Base-by-base conservation (phyloP, 2,329 filamentous ascomycete genomes). In the Alternaria triticimaculans region DNA sequence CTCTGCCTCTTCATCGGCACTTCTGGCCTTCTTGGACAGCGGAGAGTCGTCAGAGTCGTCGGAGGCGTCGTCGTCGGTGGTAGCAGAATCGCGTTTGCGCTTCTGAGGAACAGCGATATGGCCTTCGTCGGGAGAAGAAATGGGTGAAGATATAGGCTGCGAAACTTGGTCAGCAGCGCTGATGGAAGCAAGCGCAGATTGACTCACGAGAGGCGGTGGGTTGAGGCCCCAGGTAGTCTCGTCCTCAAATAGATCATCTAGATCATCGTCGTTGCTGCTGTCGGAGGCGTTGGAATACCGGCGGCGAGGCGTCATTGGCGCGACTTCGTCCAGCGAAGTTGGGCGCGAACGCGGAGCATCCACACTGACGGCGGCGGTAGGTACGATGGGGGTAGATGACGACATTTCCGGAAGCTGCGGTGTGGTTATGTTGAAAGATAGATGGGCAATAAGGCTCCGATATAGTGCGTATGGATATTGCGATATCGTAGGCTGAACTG, bases 121-220 rank as follows among this genome's bases (percentile, higher is more conserved):
- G 33, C 15, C n/a, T 4, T n/a, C 15, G 15, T 48, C 23, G 0
- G 4, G 9, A 11, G 3, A 25, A 14, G 45, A 48, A 2, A 23
- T 25, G 0, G 44, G 44, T 14, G 23, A 26, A 11, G 14, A 25
- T 4, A 5, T 12, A 20, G 48, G 48, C 48, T 50, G 15, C 10
- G n/a, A 10, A 30, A 0, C 2, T 28, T 1, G 3, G 6, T 50
- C 15, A 20, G 48, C 21, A 9, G 26, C 15, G 1, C 0, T 50
- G 18, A 9, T 3, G 14, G 0, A 2, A 15, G 48, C n/a, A 6
- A n/a, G 25, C n/a, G 4, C 6, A 6, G n/a, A 9, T n/a, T 0
- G 33, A 50, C 26, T 21, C 28, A 50, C 48, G 3, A 50, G 15
- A 6, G 26, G n/a, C 12, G 18, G 48, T 14, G 30, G 14, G n/a